A percentile compares a stretch with the other conserved stretches of the same genome.
Evolutionary conservation across 805 yeast genomes (phyloP).

Genomic region (Candida wancherniae): DNA sequence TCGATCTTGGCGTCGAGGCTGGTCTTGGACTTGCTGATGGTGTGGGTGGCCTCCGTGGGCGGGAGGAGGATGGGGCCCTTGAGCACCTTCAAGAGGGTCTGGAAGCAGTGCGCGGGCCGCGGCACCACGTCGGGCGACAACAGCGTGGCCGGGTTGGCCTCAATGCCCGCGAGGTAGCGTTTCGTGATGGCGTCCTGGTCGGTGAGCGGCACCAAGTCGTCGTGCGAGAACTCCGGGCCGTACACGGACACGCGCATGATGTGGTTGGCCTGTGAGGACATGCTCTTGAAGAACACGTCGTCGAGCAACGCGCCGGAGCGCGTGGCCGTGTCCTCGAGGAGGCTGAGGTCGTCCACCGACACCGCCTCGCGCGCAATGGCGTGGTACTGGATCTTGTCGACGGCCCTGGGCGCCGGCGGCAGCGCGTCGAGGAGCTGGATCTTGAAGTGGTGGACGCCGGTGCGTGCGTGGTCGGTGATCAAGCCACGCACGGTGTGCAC

Average conservation of each 20-base stretch:
- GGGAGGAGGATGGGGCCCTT: constrained; percentile 57
- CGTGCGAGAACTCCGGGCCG: constrained; percentile 44
- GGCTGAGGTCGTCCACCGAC: constrained; percentile 26
- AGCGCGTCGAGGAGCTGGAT: constrained; percentile 23
- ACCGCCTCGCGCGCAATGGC: constrained; percentile 20
- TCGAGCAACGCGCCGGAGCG: constrained; percentile 19
- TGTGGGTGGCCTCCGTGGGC: constrained; percentile 44
- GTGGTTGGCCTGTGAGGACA: constrained; percentile 22
- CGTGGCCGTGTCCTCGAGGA: constrained; percentile 14
- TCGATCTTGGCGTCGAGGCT: constrained; percentile 55
- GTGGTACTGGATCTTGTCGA: constrained; percentile 36
- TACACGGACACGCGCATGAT: constrained; percentile 50
- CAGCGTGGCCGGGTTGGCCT: constrained; percentile 20
- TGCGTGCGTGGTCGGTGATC: constrained; percentile 16
- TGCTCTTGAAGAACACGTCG: constrained; percentile 30
- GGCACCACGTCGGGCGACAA: constrained; percentile 40
- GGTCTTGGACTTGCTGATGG: constrained; percentile 50
- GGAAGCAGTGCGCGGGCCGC: constrained; percentile 51
- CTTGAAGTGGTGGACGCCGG: constrained; percentile 24
- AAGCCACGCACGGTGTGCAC: constrained; percentile 29
- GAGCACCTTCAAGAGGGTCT: constrained; percentile 57
- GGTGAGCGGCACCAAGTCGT: constrained; percentile 43
- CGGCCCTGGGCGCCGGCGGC: constrained; percentile 1
- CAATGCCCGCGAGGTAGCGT: constrained; percentile 43
- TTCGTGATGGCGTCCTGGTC: constrained; percentile 45